Base-by-base conservation (phyloP, 192 early-diverging fungal genomes). In the Gaertneriomyces semiglobifer region DNA sequence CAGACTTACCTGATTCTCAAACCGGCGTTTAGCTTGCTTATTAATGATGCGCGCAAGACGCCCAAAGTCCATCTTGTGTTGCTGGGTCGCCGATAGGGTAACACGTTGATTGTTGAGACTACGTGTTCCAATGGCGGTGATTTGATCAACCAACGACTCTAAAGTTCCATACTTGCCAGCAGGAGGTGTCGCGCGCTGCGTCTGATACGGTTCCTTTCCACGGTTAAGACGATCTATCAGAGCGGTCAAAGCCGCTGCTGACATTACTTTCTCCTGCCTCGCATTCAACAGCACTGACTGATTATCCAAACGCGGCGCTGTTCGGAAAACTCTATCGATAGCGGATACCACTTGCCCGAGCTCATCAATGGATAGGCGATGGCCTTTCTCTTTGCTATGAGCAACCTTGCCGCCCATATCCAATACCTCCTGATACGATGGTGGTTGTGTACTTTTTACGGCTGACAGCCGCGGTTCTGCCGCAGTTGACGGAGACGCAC, bases 21-120 rank as follows among this genome's bases (percentile, higher is more conserved):
- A 77, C 5, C 76, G 67, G 12, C 57, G 59, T 46, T 64, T 70
- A 7, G 44, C 68, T 65, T 77, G 76, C 19, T 53, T 44, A 53
- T 73, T 72, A 19, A 73, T 18, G 38, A 66, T 43, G 7, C 54
- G 60, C 8, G 53, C 48, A 38, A 77, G 44, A 25, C 65, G 60
- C 9, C 68, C 76, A 12, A 62, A n/a, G 40, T 77, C 76, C 58
- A 77, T 67, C 44, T 63, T 52, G 38, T 66, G 48, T 16, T 44
- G 46, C 41, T 64, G 61, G 7, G 65, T 65, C 12, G 42, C 65
- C 4, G 68, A 63, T 3, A 69, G 44, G 11, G 33, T 46, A 12
- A 74, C 71, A 5, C 76, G 67, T 56, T 77, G 76, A 58, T 74
- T 68, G 40, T 43, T 52, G 63, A 77, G 63, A 12, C 76, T 73